phyloP scores from a whole-genome alignment of 345 rosid species.

The Balakata baccata region DNA sequence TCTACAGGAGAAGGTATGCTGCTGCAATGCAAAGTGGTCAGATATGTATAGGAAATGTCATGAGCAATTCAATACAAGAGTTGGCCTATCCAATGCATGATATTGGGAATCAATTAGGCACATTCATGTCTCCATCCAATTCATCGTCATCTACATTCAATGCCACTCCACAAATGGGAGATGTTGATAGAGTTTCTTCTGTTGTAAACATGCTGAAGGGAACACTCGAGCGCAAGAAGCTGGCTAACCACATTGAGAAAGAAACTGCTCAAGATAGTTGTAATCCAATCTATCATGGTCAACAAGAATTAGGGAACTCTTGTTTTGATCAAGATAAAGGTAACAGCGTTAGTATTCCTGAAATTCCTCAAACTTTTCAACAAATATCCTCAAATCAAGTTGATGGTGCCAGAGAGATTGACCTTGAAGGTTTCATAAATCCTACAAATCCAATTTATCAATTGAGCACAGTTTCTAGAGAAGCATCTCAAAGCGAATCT shows the following conservation, averaged over 20 bases:
- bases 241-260: conserved; percentile 38
- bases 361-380: conserved; percentile 29
- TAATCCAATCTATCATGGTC: conserved; percentile 32
- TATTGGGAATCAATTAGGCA: conserved; percentile 37
- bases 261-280: conserved; percentile 38
- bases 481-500: conserved; percentile 67
- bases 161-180: conserved; percentile 30
- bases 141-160: conserved; percentile 53
- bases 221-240: conserved; percentile 55
- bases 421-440: conserved; percentile 46
- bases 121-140: conserved; percentile 52
- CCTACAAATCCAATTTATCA: conserved; percentile 42
- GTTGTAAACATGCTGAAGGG: conserved; percentile 74
- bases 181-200: conserved; percentile 49
- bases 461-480: conserved; percentile 41
- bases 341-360: conserved; percentile 17
- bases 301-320: conserved; percentile 24
- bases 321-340: too few relatives aligned
- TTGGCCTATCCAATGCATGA: conserved; percentile 34
- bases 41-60: conserved; percentile 21
- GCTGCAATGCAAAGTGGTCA: conserved; percentile 47
- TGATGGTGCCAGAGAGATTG: conserved; percentile 30
- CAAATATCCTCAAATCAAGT: conserved; percentile 31
- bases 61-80: conserved; percentile 40
- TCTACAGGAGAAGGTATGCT: conserved; percentile 58